Conservation (phyloP, 345 rosid species). For the Salix arbutifolia region DNA sequence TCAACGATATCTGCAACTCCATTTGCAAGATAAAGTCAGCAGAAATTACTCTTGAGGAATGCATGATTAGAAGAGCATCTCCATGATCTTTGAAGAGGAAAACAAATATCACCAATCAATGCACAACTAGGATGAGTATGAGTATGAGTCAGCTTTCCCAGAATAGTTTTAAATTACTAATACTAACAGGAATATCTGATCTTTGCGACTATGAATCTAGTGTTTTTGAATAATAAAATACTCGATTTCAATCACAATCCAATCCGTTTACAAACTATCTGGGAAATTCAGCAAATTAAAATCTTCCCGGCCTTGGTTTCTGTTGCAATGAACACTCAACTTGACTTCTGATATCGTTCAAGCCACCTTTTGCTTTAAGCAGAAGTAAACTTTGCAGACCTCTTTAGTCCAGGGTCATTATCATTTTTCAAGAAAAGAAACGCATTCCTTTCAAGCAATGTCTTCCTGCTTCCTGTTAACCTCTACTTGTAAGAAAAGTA, state of each 20-base stretch:
- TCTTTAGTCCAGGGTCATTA: neutral
- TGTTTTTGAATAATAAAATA: too few relatives aligned
- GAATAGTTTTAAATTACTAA: neutral
- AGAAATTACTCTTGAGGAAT: too few relatives aligned
- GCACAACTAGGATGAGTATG: too few relatives aligned
- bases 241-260: neutral
- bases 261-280: neutral
- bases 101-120: too few relatives aligned
- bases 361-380: neutral
- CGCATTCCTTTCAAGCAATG: conserved; percentile 2
- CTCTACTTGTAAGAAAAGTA: conserved; percentile 29
- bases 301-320: neutral
- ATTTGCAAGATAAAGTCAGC: too few relatives aligned
- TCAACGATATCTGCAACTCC: too few relatives aligned
- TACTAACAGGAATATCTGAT: neutral
- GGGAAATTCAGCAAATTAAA: neutral
- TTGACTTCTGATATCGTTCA: neutral
- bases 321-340: neutral
- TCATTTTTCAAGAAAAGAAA: conserved; percentile 31
- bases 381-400: neutral
- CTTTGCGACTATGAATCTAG: too few relatives aligned
- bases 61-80: too few relatives aligned
- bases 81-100: too few relatives aligned
- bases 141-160: too few relatives aligned
- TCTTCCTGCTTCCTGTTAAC: neutral